phyloP scores from a whole-genome alignment of 345 rosid genomes.

The Punica granatum region DNA sequence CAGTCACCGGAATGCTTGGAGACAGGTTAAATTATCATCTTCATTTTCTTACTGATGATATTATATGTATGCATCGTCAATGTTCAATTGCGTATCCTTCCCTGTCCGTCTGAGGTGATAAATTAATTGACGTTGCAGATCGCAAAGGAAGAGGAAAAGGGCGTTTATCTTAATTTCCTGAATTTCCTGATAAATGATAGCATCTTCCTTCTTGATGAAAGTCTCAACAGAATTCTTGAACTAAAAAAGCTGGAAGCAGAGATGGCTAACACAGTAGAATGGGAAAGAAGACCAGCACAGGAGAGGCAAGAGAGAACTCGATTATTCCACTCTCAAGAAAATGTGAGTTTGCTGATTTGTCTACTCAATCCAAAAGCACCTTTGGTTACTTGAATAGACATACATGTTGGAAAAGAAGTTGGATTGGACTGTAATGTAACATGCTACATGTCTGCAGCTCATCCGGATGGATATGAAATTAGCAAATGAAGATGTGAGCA shows the following conservation, averaged over 20 bases:
- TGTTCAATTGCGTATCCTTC: not conserved
- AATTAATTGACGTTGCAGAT: conserved; percentile 45
- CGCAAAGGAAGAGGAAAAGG: conserved; percentile 99
- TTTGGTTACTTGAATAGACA: not conserved
- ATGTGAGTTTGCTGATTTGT: conserved; percentile 38
- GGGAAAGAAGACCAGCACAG: conserved; percentile 92
- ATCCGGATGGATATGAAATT: conserved; percentile 93
- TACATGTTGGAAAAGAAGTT: not conserved
- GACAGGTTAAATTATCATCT: conserved; percentile 48
- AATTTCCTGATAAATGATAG: conserved; percentile 97
- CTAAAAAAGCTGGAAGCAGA: conserved; percentile 91
- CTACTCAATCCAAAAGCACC: not conserved
- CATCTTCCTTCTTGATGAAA: conserved; percentile 95
- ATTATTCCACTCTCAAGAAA: conserved; percentile 88
- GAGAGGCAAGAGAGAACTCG: conserved; percentile 98
- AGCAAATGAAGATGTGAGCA: conserved; percentile 95
- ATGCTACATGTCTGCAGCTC: conserved; percentile 39
- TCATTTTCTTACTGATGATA: not conserved
- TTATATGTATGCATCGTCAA: not conserved
- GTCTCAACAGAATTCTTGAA: conserved; percentile 96
- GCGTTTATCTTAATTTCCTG: conserved; percentile 93
- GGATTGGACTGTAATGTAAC: not conserved
- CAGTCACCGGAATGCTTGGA: conserved; percentile 95
- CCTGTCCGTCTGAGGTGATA: conserved; percentile 5
- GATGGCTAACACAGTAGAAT: conserved; percentile 83